Evolutionary conservation across 352 stramenopile genomes (phyloP), one percentile per base, ranked within the genome.

Genomic region (Globisporangium nagaii): DNA sequence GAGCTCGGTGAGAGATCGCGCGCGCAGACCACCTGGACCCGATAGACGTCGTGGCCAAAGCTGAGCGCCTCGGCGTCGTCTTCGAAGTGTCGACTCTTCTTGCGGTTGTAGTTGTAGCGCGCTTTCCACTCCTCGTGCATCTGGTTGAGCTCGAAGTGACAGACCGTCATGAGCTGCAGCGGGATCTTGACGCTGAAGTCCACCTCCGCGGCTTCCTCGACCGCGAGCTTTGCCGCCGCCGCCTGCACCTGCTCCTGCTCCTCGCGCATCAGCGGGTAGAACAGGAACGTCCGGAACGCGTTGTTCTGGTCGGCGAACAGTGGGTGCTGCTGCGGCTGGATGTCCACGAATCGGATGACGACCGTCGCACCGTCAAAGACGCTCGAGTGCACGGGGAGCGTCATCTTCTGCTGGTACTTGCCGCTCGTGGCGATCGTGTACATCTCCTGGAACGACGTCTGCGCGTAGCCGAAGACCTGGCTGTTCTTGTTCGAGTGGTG

Each of bases 91-190:
- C 81, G 69, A 35, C 71, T 79, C 39, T 76, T 71, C 65, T 87
- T 90, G n/a, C 83, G 83, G 45, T 73, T 84, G 56, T 80, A 88
- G 46, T 90, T 89, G 71, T 94, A 94, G 0, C 80, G 75, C 46
- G 70, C 54, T 8, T 75, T 80, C 84, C 84, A 94, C 25, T 82
- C 68, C 25, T 85, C 66, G 35, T 82, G 80, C 71, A 88, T 88
- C 41, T 88, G 72, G 45, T 71, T 55, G 22, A 94, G 64, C 58
- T 94, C 84, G 11, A 63, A 58, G 19, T 88, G 75, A 41, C 82
- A 93, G 20, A 91, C 70, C 1, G 65, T 74, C 25, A 94, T 71
- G 50, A 94, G 64, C 53, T 91, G 79, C 30, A 92, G 60, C 31
- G 84, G 84, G 39, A 94, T 82, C 42, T 84, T 87, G 7, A 90